A percentile compares a stretch with the other conserved stretches of the same genome.
Conservation (phyloP, 2,329 filamentous ascomycete species). For the Rasamsonia emersonii region DNA sequence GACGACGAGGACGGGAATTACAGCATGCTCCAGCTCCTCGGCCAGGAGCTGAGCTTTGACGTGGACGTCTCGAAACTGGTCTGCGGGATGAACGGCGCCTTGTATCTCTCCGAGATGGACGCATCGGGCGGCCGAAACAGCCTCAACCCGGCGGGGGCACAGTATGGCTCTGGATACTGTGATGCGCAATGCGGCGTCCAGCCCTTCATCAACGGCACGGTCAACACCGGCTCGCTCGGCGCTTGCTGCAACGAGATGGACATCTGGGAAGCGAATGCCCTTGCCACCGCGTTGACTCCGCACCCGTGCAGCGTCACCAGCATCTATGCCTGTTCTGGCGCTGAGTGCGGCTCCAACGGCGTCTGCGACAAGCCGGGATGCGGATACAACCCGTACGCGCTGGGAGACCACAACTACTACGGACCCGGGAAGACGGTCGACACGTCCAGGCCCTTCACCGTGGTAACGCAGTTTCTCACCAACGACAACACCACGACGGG, state of each 20-base stretch:
- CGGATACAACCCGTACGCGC: slow-evolving; percentile 58
- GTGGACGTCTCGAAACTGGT: slow-evolving; percentile 60
- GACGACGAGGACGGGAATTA: slow-evolving; percentile 52
- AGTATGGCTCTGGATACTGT: slow-evolving; percentile 54
- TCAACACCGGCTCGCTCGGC: slow-evolving; percentile 44
- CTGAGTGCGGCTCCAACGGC: slow-evolving; percentile 44
- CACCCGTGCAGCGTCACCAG: slow-evolving; percentile 49
- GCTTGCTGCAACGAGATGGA: slow-evolving; percentile 60
- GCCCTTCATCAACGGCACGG: slow-evolving; percentile 44
- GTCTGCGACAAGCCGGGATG: slow-evolving; percentile 59
- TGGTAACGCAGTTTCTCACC: slow-evolving; percentile 57
- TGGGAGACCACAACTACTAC: slow-evolving; percentile 54
- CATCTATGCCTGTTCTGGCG: slow-evolving; percentile 38
- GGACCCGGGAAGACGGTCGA: slow-evolving; percentile 49
- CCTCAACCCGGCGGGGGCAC: slow-evolving; percentile 46
- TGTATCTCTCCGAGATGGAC: slow-evolving; percentile 56
- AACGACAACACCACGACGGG: slow-evolving; percentile 39
- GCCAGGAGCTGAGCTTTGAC: slow-evolving; percentile 61
- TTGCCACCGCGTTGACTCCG: slow-evolving; percentile 53
- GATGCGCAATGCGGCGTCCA: slow-evolving; percentile 46
- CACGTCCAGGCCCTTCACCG: slow-evolving; percentile 50
- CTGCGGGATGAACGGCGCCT: slow-evolving; percentile 61
- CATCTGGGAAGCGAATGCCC: slow-evolving; percentile 58
- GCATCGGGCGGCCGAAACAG: slow-evolving; percentile 48
- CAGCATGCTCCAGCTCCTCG: slow-evolving; percentile 52